Evolutionary conservation across 2,329 filamentous ascomycete genomes (phyloP).

Genomic region (Epichloe baconii): DNA sequence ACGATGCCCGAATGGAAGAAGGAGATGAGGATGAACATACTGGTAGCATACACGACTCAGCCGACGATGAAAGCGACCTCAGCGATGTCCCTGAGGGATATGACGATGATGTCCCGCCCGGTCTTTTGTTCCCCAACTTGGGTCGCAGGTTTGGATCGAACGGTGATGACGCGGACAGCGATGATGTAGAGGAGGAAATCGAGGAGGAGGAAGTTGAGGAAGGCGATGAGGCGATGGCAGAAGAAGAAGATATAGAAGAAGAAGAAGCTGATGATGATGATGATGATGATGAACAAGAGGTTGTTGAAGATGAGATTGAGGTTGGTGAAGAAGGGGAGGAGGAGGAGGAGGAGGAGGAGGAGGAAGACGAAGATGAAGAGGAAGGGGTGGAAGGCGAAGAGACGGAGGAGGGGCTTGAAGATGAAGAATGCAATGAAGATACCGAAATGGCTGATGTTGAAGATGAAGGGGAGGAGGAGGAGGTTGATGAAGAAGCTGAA

Average conservation of each 20-base stretch:
- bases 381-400: conserved; percentile 10
- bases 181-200: conserved; percentile 9
- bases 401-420: conserved; percentile 8
- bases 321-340: conserved; percentile 8
- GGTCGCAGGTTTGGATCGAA: conserved; percentile 18
- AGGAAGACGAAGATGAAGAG: conserved; percentile 6
- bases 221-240: conserved; percentile 11
- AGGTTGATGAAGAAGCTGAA: conserved; percentile 3
- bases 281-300: conserved; percentile 6
- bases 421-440: conserved; percentile 9
- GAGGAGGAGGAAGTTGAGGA: conserved; percentile 18
- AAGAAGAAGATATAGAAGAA: conserved; percentile 9
- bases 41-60: conserved; percentile 50
- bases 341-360: conserved; percentile 6
- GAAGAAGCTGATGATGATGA: conserved; percentile 1
- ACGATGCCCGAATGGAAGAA: conserved; percentile 17
- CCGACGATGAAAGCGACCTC: conserved; percentile 56
- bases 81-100: conserved; percentile 49
- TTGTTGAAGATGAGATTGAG: conserved; percentile 6
- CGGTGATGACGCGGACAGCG: conserved; percentile 23
- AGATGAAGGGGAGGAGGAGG: conserved; percentile 8
- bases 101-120: conserved; percentile 42
- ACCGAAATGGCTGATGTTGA: conserved; percentile 8
- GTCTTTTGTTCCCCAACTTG: conserved; percentile 40
- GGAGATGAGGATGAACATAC: conserved; percentile 19